Evolutionary conservation across 2,329 filamentous ascomycete genomes (phyloP).

Genomic region (Trichoderma gracile): DNA sequence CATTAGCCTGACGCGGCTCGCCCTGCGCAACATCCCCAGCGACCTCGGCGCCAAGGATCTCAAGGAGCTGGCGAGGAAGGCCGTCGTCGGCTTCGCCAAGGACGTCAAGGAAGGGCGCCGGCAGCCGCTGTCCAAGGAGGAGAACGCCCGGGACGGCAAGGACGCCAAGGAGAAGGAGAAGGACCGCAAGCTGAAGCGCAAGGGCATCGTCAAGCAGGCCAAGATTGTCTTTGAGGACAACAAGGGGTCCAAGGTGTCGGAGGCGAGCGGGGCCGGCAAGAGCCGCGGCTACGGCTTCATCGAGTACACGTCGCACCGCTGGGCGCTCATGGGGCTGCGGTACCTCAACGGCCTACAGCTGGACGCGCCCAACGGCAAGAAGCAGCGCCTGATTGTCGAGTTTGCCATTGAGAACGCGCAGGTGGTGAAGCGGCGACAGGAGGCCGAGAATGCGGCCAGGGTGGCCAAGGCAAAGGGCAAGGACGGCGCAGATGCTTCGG

Average conservation of each 20-base stretch:
- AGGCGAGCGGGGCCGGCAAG: slow-evolving; percentile 74
- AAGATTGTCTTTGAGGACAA: slow-evolving; percentile 92
- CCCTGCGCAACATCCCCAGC: slow-evolving; percentile 86
- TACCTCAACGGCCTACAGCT: slow-evolving; percentile 82
- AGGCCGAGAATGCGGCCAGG: slow-evolving; percentile 40
- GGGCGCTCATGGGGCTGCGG: slow-evolving; percentile 89
- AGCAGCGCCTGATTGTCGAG: slow-evolving; percentile 88
- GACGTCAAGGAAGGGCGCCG: slow-evolving; percentile 81
- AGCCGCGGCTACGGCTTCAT: slow-evolving; percentile 96
- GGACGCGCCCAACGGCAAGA: slow-evolving; percentile 67
- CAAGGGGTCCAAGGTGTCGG: slow-evolving; percentile 79
- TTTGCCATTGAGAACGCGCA: slow-evolving; percentile 98
- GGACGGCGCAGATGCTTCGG: background rate
- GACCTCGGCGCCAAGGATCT: slow-evolving; percentile 82
- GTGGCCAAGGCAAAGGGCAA: slow-evolving; percentile 33
- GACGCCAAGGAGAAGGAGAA: slow-evolving; percentile 80
- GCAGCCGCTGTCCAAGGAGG: slow-evolving; percentile 82
- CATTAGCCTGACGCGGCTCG: slow-evolving; percentile 84
- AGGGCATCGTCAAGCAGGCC: slow-evolving; percentile 84
- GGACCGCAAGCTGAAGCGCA: slow-evolving; percentile 76
- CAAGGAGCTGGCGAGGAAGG: slow-evolving; percentile 86
- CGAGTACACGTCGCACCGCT: slow-evolving; percentile 91
- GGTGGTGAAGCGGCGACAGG: slow-evolving; percentile 74
- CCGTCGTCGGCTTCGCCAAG: slow-evolving; percentile 89
- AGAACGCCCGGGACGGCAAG: slow-evolving; percentile 75